These are phyloP conservation scores for Francoa sonchifolia DNA, from an alignment of 441 rosid genomes.

Conservation along the genomic window DNA sequence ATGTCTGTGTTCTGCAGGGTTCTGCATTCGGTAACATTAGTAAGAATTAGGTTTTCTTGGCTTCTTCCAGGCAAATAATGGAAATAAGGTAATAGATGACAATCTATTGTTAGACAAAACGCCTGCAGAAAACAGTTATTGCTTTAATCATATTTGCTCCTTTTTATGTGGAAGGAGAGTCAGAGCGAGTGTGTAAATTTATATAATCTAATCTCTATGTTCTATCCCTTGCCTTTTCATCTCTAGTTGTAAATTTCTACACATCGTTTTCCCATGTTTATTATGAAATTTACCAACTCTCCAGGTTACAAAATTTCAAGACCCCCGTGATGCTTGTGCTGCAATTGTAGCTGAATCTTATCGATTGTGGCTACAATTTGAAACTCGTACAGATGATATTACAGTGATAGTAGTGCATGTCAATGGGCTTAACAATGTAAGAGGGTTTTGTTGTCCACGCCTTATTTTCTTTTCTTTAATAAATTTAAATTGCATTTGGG, in stretches of 20 bases:
- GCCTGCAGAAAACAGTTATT: no score
- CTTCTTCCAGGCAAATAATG: no score
- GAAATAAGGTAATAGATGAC: no score
- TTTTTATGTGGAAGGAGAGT: not conserved
- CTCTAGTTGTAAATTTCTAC: not conserved
- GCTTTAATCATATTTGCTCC: no score
- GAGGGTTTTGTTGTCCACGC: conserved; percentile 14
- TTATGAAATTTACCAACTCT: conserved; percentile 7
- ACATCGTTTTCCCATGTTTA: conserved; percentile 1
- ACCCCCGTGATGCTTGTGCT: conserved; percentile 99
- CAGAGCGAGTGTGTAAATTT: not conserved
- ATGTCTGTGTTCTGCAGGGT: no score
- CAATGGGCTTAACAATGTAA: conserved; percentile 62
- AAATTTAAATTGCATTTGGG: not conserved
- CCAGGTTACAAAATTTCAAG: conserved; percentile 87
- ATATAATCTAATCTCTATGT: not conserved
- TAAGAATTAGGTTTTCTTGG: no score
- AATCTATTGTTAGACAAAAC: no score
- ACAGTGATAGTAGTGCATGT: conserved; percentile 92
- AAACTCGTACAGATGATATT: conserved; percentile 99
- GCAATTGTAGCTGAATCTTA: conserved; percentile 99
- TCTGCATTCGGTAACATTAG: no score
- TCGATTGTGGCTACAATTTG: conserved; percentile 97
- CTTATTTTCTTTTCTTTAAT: not conserved
- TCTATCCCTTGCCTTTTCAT: conserved; percentile 1